These are phyloP conservation scores for Camellia granthamiana DNA, from an alignment of 148 eudicot genomes.

Conservation along the genomic window DNA sequence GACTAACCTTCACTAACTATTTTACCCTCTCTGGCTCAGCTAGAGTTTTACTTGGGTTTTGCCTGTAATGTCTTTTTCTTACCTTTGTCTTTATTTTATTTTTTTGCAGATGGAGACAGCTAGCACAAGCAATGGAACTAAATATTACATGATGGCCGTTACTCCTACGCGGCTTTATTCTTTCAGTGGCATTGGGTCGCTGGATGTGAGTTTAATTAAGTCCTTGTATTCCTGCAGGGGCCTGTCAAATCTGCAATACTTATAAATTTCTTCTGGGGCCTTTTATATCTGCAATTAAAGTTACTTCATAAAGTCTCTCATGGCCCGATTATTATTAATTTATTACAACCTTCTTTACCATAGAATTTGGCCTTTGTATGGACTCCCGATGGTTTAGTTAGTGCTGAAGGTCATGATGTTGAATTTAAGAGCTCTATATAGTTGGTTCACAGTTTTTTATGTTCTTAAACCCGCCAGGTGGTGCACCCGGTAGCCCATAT, in stretches of 20 bases:
- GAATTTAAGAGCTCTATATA: neutral
- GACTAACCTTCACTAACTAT: neutral
- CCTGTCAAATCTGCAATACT: neutral
- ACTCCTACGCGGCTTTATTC: conserved; percentile 93
- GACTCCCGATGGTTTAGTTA: neutral
- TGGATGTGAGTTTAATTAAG: conserved; percentile 55
- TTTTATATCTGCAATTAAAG: too few relatives aligned
- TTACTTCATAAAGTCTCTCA: too few relatives aligned
- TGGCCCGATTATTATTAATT: too few relatives aligned
- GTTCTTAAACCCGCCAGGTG: neutral
- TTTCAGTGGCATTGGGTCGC: conserved; percentile 84
- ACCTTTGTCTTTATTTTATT: neutral
- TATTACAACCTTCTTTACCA: too few relatives aligned
- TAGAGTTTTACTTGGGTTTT: conserved; percentile 3
- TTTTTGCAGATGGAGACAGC: conserved; percentile 89
- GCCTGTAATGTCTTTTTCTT: conserved; percentile 3
- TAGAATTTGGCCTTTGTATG: too few relatives aligned
- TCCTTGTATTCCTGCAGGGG: neutral
- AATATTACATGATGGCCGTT: conserved; percentile 96
- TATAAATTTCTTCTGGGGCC: neutral
- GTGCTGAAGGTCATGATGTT: neutral
- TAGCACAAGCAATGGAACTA: conserved; percentile 61
- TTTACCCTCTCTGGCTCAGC: neutral
- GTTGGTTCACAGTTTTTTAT: neutral
- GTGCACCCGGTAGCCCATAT: neutral